Base-by-base conservation (phyloP, 1,284 basidiomycete genomes). In the Lignosus rhinocerotis region DNA sequence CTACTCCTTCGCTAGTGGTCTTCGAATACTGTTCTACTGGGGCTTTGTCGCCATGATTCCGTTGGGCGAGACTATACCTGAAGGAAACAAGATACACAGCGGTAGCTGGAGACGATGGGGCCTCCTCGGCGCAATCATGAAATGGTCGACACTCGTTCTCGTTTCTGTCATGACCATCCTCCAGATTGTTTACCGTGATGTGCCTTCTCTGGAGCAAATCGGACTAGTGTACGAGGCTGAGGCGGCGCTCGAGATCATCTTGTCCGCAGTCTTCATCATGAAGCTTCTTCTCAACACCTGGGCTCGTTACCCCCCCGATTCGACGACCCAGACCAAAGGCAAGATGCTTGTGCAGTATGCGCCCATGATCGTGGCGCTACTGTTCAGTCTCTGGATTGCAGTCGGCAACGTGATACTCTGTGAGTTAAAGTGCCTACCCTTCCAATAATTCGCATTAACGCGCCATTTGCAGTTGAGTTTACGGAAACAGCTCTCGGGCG, bases 1-100 rank as follows among this genome's bases (percentile, higher is more conserved):
- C 50, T 77, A 85, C 58, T 76, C 85, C 5, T 65, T 88, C 16
- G 82, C 87, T 11, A 69, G 81, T 54, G 85, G 84, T 3, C 72
- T 84, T 48, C 80, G 85, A 43, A 85, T 84, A 66, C 68, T 90
- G 16, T 90, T 86, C 68, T 85, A 85, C 60, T 92, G 89, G 90
- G 73, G 72, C 44, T 82, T 84, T 59, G 82, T 87, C 39, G 78
- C 82, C 19, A 77, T 79, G 61, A 79, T 84, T 50, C 85, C 87
- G 16, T 71, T 73, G 32, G 78, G 75, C 43, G 80, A 83, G 64
- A 58, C 54, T 2, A 56, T 55, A 12, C 58, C 53, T 51, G 62
- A 52, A 56, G 64, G 59, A 52, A 63, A 55, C 58, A 62, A 25
- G 63, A 53, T 68, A 52, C 86, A 88, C 61, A 84, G 81, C 60